Conservation (phyloP, 2,329 filamentous ascomycete species). For the Orbilia brochopaga region DNA sequence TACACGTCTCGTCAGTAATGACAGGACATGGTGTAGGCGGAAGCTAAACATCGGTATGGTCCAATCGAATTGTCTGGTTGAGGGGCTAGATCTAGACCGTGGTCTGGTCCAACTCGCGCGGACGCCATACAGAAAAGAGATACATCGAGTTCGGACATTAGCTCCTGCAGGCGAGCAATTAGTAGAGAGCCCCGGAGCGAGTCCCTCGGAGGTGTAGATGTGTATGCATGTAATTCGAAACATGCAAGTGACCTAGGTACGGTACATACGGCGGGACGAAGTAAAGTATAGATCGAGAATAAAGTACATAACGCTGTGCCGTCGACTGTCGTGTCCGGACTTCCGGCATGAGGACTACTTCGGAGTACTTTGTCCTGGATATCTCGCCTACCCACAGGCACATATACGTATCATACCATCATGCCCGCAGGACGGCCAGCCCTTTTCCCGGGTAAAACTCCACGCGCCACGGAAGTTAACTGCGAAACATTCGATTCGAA, state of each 20-base stretch:
- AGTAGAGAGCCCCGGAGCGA: too few relatives aligned
- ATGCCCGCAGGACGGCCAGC: not conserved
- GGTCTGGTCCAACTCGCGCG: not conserved
- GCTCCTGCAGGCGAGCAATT: too few relatives aligned
- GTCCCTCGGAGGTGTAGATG: too few relatives aligned
- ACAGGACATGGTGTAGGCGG: not conserved
- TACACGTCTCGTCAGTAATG: too few relatives aligned
- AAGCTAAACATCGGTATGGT: conserved; percentile 2
- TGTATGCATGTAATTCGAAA: too few relatives aligned
- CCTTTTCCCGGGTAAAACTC: not conserved
- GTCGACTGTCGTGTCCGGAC: too few relatives aligned
- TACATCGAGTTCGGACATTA: not conserved
- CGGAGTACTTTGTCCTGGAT: conserved; percentile 3
- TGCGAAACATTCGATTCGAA: not conserved
- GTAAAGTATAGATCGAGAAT: too few relatives aligned
- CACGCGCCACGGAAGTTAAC: conserved; percentile 1
- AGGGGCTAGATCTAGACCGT: not conserved
- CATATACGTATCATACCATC: too few relatives aligned
- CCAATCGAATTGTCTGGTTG: not conserved
- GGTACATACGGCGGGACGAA: too few relatives aligned
- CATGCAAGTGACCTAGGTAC: too few relatives aligned
- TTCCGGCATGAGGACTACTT: too few relatives aligned
- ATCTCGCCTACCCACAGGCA: not conserved
- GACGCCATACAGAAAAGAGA: not conserved
- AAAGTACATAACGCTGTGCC: too few relatives aligned